Evolutionary conservation across 371 early-diverging fungal genomes (phyloP), one percentile per base, ranked within the genome.

Genomic region (Mortierella sp.): DNA sequence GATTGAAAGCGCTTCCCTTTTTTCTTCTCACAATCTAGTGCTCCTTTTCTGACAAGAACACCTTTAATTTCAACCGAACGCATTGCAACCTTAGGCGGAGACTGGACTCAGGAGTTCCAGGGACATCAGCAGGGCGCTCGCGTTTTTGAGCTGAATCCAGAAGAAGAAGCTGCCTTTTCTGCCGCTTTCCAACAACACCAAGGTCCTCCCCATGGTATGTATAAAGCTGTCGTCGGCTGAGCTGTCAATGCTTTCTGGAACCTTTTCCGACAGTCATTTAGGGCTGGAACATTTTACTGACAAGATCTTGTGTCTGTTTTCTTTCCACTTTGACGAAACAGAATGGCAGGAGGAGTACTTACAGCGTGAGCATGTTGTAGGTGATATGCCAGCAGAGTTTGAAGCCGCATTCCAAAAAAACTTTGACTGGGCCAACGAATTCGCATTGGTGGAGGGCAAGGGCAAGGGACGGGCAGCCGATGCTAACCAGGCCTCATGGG

Each of bases 341-440:
- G 92, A 86, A 3, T 94, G 94, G 94, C 88, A 90, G 75, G 89
- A 91, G 7, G 93, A 94, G 76, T 94, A 91, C 76, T 90, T 92
- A 90, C 89, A 91, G 54, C 90, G 89, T 38, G 92, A 92, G 13
- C 92, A 92, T 71, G 83, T 89, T 13, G 88, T 88, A 24, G 84
- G 88, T 24, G 92, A 92, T 65, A 80, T 90, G 74, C 90, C 92
- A 14, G 90, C 91, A 75, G 90, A 90, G 70, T 94, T 94, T 81
- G 94, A 93, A 74, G 90, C 87, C n/a, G 91, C 92, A 8, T 93
- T 93, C 82, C 90, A 91, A 79, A 90, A 91, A 74, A 91, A 93
- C 76, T 93, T 93, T 84, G 93, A 94, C 74, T 94, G 94, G 94
- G 91, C 93, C 0, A 88, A 87, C 34, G 92, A 92, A 71, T 93